Evolutionary conservation across 768 basidiomycete genomes (phyloP), one percentile per base, ranked within the genome.

Genomic region (Russula sp.): DNA sequence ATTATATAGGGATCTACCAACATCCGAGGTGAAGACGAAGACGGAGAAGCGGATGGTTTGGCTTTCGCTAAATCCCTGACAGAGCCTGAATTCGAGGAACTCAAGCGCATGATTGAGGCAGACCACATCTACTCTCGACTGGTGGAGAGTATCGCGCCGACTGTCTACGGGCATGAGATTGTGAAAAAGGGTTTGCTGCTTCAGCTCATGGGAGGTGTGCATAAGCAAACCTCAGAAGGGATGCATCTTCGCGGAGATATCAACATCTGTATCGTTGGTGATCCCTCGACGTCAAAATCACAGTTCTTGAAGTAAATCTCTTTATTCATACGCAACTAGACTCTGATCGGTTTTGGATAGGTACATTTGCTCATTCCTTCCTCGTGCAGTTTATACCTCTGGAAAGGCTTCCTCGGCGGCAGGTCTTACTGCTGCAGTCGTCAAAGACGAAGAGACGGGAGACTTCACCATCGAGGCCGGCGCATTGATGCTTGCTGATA

Each of bases 391-490:
- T 8, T 98, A 98, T 74, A 98, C 97, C 0, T 98, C 96, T 0
- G 97, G 97, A n/a, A 98, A 99, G 75, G 97, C 96, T 1, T 98
- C 97, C 2, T 95, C 96, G 2, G 97, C 97, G 0, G 97, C 96
- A 34, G 97, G 97, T 89, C 82, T 99, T 27, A 99, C 97, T 0
- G 97, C 97, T 6, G 96, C 96, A 2, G 97, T 99, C 0, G 96
- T 98, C 63, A 94, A 90, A 71, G 97, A 99, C 70, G 96, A 98
- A 75, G 97, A 98, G 75, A 96, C 95, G 0, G 97, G 97, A 14
- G 97, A 99, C 72, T 99, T 98, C 77, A 98, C 97, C 0, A 98
- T 98, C 71, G 97, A 99, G 77, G 97, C 97, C 22, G 97, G 97
- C 54, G 97, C 97, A 4, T 82, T 99, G 68, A 98, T 99, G 97